These are phyloP conservation scores for Pulveroboletus sp. DNA, from an alignment of 768 basidiomycete genomes.

Conservation along the genomic window DNA sequence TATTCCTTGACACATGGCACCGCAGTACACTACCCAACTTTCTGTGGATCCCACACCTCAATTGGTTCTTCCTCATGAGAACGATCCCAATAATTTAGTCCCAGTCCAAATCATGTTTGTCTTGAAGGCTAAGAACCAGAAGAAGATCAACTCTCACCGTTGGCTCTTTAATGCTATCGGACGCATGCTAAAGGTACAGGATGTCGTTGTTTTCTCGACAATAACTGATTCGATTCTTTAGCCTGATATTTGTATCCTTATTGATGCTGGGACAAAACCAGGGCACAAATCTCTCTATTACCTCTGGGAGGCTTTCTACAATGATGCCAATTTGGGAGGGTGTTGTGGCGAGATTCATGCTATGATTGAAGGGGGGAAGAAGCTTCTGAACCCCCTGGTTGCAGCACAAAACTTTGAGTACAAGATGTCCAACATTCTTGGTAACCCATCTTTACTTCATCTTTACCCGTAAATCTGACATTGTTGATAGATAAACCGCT, in stretches of 20 bases:
- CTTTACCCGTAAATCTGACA: slow-evolving; percentile 8
- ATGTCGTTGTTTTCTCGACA: slow-evolving; percentile 13
- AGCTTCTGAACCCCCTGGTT: slow-evolving; percentile 86
- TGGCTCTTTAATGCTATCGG: slow-evolving; percentile 97
- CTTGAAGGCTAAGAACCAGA: slow-evolving; percentile 90
- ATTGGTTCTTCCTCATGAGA: slow-evolving; percentile 83
- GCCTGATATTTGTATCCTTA: slow-evolving; percentile 88
- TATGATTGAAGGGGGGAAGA: slow-evolving; percentile 90
- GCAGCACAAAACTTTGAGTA: slow-evolving; percentile 98
- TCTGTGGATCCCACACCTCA: slow-evolving; percentile 89
- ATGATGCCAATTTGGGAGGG: slow-evolving; percentile 71
- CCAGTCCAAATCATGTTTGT: slow-evolving; percentile 91
- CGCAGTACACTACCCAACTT: slow-evolving; percentile 91
- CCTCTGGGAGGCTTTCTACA: slow-evolving; percentile 90
- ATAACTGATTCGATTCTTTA: slow-evolving; percentile 29
- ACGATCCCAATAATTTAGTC: slow-evolving; percentile 88
- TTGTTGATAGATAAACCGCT: slow-evolving; percentile 71
- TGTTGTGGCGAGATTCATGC: slow-evolving; percentile 96
- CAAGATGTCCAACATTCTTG: slow-evolving; percentile 97
- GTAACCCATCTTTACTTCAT: slow-evolving; percentile 32
- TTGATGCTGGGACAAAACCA: slow-evolving; percentile 96
- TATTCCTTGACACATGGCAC: slow-evolving; percentile 3
- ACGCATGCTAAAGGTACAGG: slow-evolving; percentile 59
- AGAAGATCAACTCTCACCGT: slow-evolving; percentile 93
- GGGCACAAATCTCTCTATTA: slow-evolving; percentile 96